Evolutionary conservation across 139 green algal species (phyloP), one percentile per base, ranked within the genome.

Genomic region (Picochlorum sp.): DNA sequence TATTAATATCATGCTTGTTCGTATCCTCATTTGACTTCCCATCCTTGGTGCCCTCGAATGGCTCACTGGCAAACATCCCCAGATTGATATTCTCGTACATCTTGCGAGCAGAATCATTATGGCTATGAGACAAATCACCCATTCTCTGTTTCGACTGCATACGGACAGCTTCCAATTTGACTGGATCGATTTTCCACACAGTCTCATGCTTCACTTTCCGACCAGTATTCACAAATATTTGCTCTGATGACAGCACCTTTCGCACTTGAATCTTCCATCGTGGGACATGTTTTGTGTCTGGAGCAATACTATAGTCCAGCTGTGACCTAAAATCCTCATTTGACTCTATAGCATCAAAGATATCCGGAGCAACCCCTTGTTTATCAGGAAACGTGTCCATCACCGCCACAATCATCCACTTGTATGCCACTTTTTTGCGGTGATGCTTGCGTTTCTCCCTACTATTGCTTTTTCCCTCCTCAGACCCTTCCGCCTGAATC

Each of bases 241-340:
- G 55, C 41, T 77, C 71, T 30, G 65, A 57, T 37, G 26, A 57
- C 4, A 77, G 58, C 57, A 77, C 71, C 58, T 77, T 77, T 51
- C 71, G 64, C 21, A 77, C 20, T 64, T 77, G 71, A 56, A 77
- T 77, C 61, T 70, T 77, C 71, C 71, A 77, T 60, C 71, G 50
- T 6, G 71, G 71, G 3, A 77, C 71, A 21, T 73, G 52, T 51
- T 77, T 77, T 23, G 71, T 77, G 24, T 66, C 71, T 0, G 71
- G 71, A 66, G 73, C 73, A 58, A 77, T 77, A 45, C 71, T 59
- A 24, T 20, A 50, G 44, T 77, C 71, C 41, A 77, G 50, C 34
- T 77, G 41, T 11, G 37, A 16, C 4, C 49, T 16, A 21, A 70
- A 64, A 8, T 37, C 4, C 18, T 38, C 18, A 31, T 65, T 52